Evolutionary conservation across 331 rosid genomes (phyloP).

Genomic region (Pyracantha coccinea): DNA sequence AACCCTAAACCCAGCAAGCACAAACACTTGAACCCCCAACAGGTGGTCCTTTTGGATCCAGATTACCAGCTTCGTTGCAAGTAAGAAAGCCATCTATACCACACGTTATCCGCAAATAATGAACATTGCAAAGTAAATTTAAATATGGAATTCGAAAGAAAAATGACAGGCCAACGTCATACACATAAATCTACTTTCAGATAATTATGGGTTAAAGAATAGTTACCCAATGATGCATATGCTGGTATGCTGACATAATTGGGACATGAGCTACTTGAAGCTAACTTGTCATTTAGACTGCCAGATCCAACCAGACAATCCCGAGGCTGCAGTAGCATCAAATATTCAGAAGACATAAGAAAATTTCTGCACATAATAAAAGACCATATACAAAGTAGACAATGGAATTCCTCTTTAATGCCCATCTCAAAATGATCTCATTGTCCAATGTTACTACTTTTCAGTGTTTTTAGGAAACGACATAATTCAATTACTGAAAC

Average conservation of each 20-base stretch:
- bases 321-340: conserved; percentile 57
- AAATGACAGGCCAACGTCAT: background rate
- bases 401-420: background rate
- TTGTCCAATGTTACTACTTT: background rate
- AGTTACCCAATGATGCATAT: conserved; percentile 31
- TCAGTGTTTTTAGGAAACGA: background rate
- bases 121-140: background rate
- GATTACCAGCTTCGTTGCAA: background rate
- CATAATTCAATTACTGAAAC: background rate
- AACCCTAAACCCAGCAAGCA: background rate
- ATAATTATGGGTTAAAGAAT: conserved; percentile 4
- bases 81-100: background rate
- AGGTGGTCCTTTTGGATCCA: background rate
- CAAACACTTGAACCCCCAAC: background rate
- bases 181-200: background rate
- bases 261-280: conserved; percentile 63
- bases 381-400: background rate
- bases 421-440: background rate
- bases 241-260: conserved; percentile 60
- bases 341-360: background rate
- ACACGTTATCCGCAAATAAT: background rate
- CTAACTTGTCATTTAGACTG: conserved; percentile 28
- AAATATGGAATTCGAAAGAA: background rate
- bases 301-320: conserved; percentile 47
- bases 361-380: conserved; percentile 4